These are phyloP conservation scores for Skeletonema grethae DNA, from an alignment of 108 stramenopile species.

Conservation along the genomic window DNA sequence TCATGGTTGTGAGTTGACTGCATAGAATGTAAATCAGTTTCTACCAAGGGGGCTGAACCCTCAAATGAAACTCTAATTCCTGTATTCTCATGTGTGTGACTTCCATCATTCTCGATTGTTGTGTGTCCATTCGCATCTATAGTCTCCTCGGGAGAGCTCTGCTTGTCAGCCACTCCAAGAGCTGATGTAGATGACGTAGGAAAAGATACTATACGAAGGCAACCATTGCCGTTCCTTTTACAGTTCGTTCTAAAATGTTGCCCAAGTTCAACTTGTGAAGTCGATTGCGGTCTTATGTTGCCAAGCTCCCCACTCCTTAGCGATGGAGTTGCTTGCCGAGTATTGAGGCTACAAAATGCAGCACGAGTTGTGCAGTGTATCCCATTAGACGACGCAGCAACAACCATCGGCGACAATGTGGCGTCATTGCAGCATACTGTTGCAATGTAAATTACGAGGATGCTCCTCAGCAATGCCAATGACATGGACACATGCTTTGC, in stretches of 20 bases:
- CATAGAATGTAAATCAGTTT: not conserved
- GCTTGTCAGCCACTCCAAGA: not conserved
- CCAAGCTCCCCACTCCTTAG: not conserved
- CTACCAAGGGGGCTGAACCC: not conserved
- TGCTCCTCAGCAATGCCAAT: not conserved
- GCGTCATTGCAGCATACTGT: not conserved
- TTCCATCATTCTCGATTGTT: not conserved
- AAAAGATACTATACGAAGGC: not conserved
- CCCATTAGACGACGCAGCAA: not conserved
- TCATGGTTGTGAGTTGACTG: not conserved
- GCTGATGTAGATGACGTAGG: not conserved
- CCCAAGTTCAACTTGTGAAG: not conserved
- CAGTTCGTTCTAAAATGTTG: not conserved
- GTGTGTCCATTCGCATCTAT: not conserved
- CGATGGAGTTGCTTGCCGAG: not conserved
- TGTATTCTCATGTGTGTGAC: not conserved
- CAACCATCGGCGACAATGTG: not conserved
- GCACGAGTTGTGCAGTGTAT: not conserved
- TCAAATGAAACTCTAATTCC: not conserved
- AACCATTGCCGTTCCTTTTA: too few relatives aligned
- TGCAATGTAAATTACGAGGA: not conserved
- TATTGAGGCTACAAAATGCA: constrained; percentile 1
- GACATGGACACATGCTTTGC: not conserved
- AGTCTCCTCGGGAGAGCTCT: not conserved
- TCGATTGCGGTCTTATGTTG: not conserved